phyloP scores from a whole-genome alignment of 2,329 filamentous ascomycete genomes.

The Hyphodiscus sp. region DNA sequence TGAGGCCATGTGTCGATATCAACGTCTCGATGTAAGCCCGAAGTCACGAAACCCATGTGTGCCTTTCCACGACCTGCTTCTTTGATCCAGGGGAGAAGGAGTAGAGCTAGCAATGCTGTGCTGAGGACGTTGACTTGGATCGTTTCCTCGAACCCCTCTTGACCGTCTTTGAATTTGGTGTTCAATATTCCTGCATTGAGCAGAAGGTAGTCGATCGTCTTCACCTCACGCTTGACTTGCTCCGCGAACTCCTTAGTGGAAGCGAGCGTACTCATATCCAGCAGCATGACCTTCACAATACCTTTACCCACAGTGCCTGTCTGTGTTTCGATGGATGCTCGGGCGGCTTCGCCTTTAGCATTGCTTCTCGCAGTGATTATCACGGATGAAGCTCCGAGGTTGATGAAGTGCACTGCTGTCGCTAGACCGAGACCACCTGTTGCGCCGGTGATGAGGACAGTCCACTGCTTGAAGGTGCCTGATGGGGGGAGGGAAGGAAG shows the following conservation, averaged over 20 bases:
- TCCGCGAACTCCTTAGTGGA: slow-evolving; percentile 20
- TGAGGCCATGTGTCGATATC: slow-evolving; percentile 17
- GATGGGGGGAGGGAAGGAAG: slow-evolving; percentile 22
- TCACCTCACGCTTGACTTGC: slow-evolving; percentile 16
- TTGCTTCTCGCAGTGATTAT: slow-evolving; percentile 36
- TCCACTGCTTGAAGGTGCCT: slow-evolving; percentile 24
- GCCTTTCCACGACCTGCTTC: slow-evolving; percentile 27
- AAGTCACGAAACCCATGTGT: slow-evolving; percentile 22
- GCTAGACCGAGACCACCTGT: slow-evolving; percentile 37
- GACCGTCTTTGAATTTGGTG: slow-evolving; percentile 10
- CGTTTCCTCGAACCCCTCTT: slow-evolving; percentile 43
- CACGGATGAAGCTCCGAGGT: slow-evolving; percentile 34
- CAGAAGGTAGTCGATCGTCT: slow-evolving; percentile 24
- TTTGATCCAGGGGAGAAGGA: slow-evolving; percentile 43
- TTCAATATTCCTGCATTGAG: slow-evolving; percentile 28
- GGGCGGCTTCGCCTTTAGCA: slow-evolving; percentile 33
- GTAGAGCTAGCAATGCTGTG: slow-evolving; percentile 45
- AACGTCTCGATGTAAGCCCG: slow-evolving; percentile 13
- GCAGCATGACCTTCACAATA: slow-evolving; percentile 18
- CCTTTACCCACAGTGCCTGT: slow-evolving; percentile 14
- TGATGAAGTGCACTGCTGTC: slow-evolving; percentile 34
- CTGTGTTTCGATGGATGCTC: slow-evolving; percentile 30
- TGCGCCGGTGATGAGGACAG: slow-evolving; percentile 36
- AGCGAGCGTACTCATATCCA: slow-evolving; percentile 25
- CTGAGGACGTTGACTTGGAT: slow-evolving; percentile 54